Evolutionary conservation across 2,329 filamentous ascomycete genomes (phyloP).

Genomic region (Colletotrichum sp.): DNA sequence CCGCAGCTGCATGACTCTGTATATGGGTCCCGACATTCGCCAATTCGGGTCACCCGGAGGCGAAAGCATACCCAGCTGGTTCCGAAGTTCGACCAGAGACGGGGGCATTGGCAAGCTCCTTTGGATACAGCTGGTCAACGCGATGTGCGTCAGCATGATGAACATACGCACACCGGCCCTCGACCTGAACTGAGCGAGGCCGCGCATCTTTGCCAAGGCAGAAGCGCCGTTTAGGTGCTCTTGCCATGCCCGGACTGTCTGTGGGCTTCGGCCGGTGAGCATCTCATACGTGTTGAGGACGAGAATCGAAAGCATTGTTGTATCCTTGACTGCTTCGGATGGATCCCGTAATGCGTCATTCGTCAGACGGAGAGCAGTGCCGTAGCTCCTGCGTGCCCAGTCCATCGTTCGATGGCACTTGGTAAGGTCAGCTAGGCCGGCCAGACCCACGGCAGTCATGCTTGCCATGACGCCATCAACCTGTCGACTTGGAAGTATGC

Average conservation of each 20-base stretch:
- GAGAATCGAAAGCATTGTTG: slow-evolving; percentile 57
- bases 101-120: slow-evolving; percentile 52
- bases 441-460: slow-evolving; percentile 60
- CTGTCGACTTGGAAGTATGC: slow-evolving; percentile 32
- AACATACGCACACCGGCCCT: slow-evolving; percentile 56
- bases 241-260: slow-evolving; percentile 56
- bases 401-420: slow-evolving; percentile 46
- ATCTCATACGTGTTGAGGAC: slow-evolving; percentile 61
- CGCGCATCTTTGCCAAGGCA: slow-evolving; percentile 54
- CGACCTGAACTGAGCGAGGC: slow-evolving; percentile 49
- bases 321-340: slow-evolving; percentile 47
- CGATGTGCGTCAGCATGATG: slow-evolving; percentile 55
- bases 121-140: slow-evolving; percentile 58
- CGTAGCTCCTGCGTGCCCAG: slow-evolving; percentile 55
- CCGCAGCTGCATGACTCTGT: slow-evolving; percentile 50
- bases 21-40: slow-evolving; percentile 48
- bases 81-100: slow-evolving; percentile 50
- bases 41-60: slow-evolving; percentile 44
- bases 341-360: slow-evolving; percentile 54
- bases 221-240: slow-evolving; percentile 59
- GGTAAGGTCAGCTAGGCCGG: slow-evolving; percentile 53
- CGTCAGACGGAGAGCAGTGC: slow-evolving; percentile 53
- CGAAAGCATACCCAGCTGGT: slow-evolving; percentile 41
- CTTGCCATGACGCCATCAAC: slow-evolving; percentile 54
- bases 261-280: slow-evolving; percentile 49